These are phyloP conservation scores for Dipodascopsis tothii DNA, from an alignment of 805 yeast species.

Conservation along the genomic window DNA sequence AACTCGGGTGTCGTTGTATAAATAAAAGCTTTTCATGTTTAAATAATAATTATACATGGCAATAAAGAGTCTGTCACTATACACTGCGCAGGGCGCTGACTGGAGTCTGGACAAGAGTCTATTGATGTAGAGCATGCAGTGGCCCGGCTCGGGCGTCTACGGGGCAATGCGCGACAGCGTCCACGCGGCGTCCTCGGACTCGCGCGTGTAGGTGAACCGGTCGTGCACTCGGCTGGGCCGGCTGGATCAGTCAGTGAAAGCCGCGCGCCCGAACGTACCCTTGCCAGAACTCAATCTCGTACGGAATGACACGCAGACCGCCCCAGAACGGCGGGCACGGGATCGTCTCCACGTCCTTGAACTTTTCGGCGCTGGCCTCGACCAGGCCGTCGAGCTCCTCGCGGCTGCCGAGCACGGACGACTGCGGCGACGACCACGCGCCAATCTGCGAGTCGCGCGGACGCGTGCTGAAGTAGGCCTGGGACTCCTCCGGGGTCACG, in stretches of 20 bases:
- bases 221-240: conserved; percentile 85
- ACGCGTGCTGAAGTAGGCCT: conserved; percentile 72
- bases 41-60: too few species aligned
- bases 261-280: conserved; percentile 38
- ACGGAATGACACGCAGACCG: conserved; percentile 78
- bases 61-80: too few species aligned
- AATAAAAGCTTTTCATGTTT: too few species aligned
- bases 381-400: conserved; percentile 55
- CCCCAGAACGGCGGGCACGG: conserved; percentile 97
- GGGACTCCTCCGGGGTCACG: conserved; percentile 64
- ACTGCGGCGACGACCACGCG: conserved; percentile 95
- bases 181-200: conserved; percentile 12
- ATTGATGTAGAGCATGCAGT: too few species aligned
- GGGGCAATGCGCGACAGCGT: conserved; percentile 16
- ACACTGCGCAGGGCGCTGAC: too few species aligned
- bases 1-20: conserved; percentile 99
- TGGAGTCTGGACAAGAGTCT: too few species aligned
- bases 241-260: not conserved
- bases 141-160: conserved; percentile 1
- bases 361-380: conserved; percentile 44
- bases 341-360: conserved; percentile 54
- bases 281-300: conserved; percentile 95
- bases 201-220: conserved; percentile 40
- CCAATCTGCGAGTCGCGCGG: conserved; percentile 92
- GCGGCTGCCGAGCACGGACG: conserved; percentile 50